phyloP scores from a whole-genome alignment of 2,329 filamentous ascomycete species.

The Rhinocladiella similis region DNA sequence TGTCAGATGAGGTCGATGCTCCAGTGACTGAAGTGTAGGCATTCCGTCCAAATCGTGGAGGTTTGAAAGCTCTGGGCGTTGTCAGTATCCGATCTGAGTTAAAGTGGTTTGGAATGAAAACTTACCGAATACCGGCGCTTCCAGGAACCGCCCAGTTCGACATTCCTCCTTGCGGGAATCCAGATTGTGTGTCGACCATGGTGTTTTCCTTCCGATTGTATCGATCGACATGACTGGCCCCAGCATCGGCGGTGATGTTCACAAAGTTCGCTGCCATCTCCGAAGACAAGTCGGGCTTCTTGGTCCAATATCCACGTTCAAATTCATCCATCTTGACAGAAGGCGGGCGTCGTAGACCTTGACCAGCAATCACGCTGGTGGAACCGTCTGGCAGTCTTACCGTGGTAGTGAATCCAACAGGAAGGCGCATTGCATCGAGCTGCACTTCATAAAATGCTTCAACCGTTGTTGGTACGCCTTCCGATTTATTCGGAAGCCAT shows the following conservation, averaged over 20 bases:
- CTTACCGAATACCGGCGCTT: constrained; percentile 5
- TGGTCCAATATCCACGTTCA: constrained; percentile 23
- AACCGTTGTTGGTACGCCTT: constrained; percentile 17
- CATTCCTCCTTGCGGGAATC: neutral
- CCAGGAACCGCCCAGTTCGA: neutral
- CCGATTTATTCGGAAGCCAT: constrained; percentile 19
- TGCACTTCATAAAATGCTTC: constrained; percentile 25
- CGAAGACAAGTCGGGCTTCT: constrained; percentile 21
- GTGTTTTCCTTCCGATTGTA: constrained; percentile 14
- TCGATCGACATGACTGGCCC: neutral
- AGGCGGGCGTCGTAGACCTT: constrained; percentile 21
- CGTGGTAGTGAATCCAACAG: constrained; percentile 19
- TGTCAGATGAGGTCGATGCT: constrained; percentile 9
- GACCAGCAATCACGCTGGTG: constrained; percentile 23
- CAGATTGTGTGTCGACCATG: neutral
- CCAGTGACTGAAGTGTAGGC: constrained; percentile 5
- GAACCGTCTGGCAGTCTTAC: constrained; percentile 24
- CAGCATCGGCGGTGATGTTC: constrained; percentile 2
- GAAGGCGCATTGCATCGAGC: constrained; percentile 27
- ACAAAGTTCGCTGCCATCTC: constrained; percentile 21
- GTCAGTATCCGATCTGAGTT: constrained; percentile 1
- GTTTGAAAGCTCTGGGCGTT: constrained; percentile 1
- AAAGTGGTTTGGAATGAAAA: neutral
- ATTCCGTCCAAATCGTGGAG: constrained; percentile 3
- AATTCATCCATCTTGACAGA: constrained; percentile 26